phyloP scores from a whole-genome alignment of 2,329 filamentous ascomycete genomes.

The Acephala macrosclerotiorum region DNA sequence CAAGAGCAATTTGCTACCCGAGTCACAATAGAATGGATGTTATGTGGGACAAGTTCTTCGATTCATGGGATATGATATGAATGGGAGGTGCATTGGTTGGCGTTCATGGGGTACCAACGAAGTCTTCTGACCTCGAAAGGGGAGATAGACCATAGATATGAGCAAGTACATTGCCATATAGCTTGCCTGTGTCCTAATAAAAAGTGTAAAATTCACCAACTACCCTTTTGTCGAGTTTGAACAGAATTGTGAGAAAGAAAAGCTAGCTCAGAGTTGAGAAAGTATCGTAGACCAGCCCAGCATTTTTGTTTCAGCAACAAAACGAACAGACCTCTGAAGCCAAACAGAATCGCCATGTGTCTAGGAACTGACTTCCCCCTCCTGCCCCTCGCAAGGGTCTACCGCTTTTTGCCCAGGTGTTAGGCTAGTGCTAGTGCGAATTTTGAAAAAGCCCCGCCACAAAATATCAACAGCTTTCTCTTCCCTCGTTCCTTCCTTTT shows the following conservation, averaged over 20 bases:
- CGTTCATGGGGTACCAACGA: slow-evolving; percentile 6
- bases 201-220: background rate
- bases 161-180: slow-evolving; percentile 5
- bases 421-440: slow-evolving; percentile 16
- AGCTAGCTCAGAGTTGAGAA: background rate
- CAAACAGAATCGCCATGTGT: background rate
- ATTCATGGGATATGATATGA: slow-evolving; percentile 8
- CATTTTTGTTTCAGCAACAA: background rate
- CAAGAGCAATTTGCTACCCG: slow-evolving; percentile 70
- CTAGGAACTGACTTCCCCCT: background rate
- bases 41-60: background rate
- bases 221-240: background rate
- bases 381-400: background rate
- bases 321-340: background rate
- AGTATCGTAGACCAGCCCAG: background rate
- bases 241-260: background rate
- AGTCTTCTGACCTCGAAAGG: slow-evolving; percentile 2
- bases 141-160: slow-evolving; percentile 11
- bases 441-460: slow-evolving; percentile 17
- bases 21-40: slow-evolving; percentile 32
- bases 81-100: slow-evolving; percentile 9
- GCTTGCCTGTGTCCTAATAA: slow-evolving; percentile 6
- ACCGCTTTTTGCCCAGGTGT: background rate
- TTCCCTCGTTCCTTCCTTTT: slow-evolving; percentile 5
- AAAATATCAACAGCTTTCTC: slow-evolving; percentile 12